Percentiles rank a stretch among this genome's conserved stretches.
phyloP scores from a whole-genome alignment of 495 filamentous ascomycete species.

The Xylaria bambusicola region DNA sequence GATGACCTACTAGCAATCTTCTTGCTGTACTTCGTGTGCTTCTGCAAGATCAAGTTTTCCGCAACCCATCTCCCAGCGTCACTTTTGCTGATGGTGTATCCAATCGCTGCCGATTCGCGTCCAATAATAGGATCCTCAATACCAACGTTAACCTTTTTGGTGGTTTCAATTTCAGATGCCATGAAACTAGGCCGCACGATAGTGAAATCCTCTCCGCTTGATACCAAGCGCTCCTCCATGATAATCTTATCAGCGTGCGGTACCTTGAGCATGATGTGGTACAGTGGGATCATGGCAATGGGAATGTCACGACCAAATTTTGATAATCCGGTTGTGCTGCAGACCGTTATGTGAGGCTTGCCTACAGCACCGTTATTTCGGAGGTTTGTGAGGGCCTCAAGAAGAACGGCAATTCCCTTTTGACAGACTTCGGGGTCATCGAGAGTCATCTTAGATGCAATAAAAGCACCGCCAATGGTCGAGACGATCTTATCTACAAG shows the following conservation, averaged over 20 bases:
- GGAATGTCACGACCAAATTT: conserved; percentile 55
- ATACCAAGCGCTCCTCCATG: conserved; percentile 54
- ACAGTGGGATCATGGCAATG: conserved; percentile 49
- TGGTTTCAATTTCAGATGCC: conserved; percentile 27
- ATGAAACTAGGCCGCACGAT: conserved; percentile 47
- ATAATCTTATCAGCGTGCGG: conserved; percentile 61
- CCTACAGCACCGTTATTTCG: conserved; percentile 20
- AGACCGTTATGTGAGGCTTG: conserved; percentile 48
- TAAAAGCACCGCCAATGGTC: conserved; percentile 47
- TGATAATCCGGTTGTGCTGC: conserved; percentile 58
- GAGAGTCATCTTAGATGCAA: conserved; percentile 33
- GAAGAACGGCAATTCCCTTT: conserved; percentile 47
- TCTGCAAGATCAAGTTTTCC: conserved; percentile 25
- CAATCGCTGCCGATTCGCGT: conserved; percentile 38
- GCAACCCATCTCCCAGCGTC: conserved; percentile 46
- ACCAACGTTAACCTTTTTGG: conserved; percentile 40
- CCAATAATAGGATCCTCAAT: conserved; percentile 38
- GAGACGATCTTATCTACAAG: conserved; percentile 48
- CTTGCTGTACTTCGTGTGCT: conserved; percentile 18
- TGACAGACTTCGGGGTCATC: conserved; percentile 62
- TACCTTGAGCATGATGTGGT: conserved; percentile 48
- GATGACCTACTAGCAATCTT: conserved; percentile 23
- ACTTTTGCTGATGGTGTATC: conserved; percentile 46
- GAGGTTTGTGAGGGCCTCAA: conserved; percentile 42
- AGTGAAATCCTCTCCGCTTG: conserved; percentile 43